These are phyloP conservation scores for Isoetes taiwanensis DNA, from an alignment of 75 land plant genomes.

Conservation along the genomic window DNA sequence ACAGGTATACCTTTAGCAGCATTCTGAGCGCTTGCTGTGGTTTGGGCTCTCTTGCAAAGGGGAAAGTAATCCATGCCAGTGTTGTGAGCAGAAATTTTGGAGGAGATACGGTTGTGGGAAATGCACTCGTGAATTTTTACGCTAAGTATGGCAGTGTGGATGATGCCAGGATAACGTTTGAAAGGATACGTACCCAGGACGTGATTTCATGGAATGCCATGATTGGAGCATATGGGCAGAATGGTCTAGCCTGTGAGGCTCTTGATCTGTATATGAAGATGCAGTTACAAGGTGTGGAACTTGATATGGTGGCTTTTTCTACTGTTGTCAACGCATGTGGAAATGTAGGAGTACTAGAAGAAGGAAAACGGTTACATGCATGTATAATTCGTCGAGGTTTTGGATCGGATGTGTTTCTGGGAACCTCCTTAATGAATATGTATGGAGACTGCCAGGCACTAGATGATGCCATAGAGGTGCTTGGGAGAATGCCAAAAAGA, in stretches of 20 bases:
- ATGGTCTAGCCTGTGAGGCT: constrained; percentile 27
- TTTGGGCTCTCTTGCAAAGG: constrained; percentile 15
- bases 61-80: constrained; percentile 17
- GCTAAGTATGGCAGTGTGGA: constrained; percentile 23
- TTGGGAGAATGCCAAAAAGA: neutral
- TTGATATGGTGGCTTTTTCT: constrained; percentile 33
- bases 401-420: constrained; percentile 20
- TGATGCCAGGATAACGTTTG: constrained; percentile 22
- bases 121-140: constrained; percentile 8
- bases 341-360: neutral
- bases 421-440: constrained; percentile 31
- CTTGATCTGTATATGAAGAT: constrained; percentile 23
- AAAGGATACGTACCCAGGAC: constrained; percentile 25
- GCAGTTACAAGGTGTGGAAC: constrained; percentile 15
- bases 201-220: constrained; percentile 42
- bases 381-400: constrained; percentile 28
- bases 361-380: constrained; percentile 29
- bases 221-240: constrained; percentile 31
- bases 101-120: constrained; percentile 11
- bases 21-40: constrained; percentile 30
- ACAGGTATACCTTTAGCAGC: constrained; percentile 24
- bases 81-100: constrained; percentile 9
- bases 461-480: neutral
- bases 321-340: constrained; percentile 33
- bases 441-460: constrained; percentile 19